Percentiles rank a stretch among this genome's conserved stretches.
Conservation (phyloP, 2,329 filamentous ascomycete genomes). For the Pseudogymnoascus sp. region DNA sequence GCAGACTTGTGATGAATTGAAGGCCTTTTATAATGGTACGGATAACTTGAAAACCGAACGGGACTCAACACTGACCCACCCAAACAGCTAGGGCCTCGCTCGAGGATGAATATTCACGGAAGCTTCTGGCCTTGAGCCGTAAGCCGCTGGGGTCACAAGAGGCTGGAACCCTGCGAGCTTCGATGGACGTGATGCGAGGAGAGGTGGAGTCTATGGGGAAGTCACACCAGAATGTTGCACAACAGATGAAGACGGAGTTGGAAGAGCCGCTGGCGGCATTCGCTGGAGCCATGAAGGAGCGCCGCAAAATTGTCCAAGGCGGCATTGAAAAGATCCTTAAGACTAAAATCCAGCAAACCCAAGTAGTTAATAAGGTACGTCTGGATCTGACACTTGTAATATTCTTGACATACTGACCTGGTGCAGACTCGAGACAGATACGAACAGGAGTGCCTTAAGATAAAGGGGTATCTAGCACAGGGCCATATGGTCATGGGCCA, state of each 20-base stretch:
- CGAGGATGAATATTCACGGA: conserved; percentile 92
- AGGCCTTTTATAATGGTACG: conserved; percentile 77
- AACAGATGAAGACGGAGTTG: conserved; percentile 91
- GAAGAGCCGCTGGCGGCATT: conserved; percentile 92
- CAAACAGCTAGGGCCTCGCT: conserved; percentile 72
- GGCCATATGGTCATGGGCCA: conserved; percentile 99
- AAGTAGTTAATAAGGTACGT: conserved; percentile 78
- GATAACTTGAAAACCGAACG: conserved; percentile 11
- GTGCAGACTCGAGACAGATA: conserved; percentile 76
- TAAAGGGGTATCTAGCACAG: conserved; percentile 96
- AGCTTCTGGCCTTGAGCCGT: conserved; percentile 73
- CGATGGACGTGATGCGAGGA: conserved; percentile 76
- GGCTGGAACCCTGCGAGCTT: conserved; percentile 70
- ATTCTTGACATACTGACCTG: conserved; percentile 13
- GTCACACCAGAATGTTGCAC: conserved; percentile 79
- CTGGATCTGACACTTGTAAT: conserved; percentile 9
- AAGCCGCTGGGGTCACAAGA: conserved; percentile 88
- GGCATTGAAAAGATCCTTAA: conserved; percentile 93
- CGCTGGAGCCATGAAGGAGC: conserved; percentile 89
- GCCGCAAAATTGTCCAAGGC: conserved; percentile 89
- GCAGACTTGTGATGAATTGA: conserved; percentile 87
- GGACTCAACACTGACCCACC: conserved; percentile 10
- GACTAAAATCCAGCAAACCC: conserved; percentile 84
- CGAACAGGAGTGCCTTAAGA: conserved; percentile 95
- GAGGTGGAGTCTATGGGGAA: conserved; percentile 94